Percentiles rank a stretch among this genome's conserved stretches.
These are phyloP conservation scores for Chlorella variabilis DNA, from an alignment of 163 green algal genomes.

Conservation along the genomic window DNA sequence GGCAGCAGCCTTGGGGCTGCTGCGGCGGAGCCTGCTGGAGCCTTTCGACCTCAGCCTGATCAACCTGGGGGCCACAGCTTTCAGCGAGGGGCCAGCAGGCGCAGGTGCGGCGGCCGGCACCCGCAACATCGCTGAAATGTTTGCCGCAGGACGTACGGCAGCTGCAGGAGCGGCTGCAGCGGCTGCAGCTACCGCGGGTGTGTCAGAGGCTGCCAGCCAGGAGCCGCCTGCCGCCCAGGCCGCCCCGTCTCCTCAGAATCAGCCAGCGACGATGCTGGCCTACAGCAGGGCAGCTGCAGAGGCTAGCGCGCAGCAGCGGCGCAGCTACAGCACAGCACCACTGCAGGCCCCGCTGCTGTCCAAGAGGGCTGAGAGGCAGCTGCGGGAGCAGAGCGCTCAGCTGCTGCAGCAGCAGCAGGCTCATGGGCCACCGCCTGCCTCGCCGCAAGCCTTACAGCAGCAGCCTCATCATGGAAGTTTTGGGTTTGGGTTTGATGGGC, in stretches of 20 bases:
- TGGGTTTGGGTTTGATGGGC: not conserved
- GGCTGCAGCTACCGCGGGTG: too few species aligned
- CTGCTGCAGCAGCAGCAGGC: not conserved
- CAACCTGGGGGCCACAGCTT: constrained; percentile 71
- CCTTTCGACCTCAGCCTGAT: constrained; percentile 73
- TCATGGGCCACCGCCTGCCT: too few species aligned
- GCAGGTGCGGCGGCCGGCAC: not conserved
- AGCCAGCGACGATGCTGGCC: too few species aligned
- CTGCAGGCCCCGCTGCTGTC: constrained; percentile 27
- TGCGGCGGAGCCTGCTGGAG: constrained; percentile 46
- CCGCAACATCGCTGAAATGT: constrained; percentile 6
- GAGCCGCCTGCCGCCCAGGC: not conserved
- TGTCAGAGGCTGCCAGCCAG: not conserved
- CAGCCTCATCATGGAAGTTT: not conserved
- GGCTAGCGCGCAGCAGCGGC: constrained; percentile 13
- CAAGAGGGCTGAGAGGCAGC: constrained; percentile 38
- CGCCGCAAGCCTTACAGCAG: too few species aligned
- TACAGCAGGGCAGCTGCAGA: not conserved
- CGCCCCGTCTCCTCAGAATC: too few species aligned
- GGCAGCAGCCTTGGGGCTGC: constrained; percentile 39
- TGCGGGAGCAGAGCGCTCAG: constrained; percentile 29
- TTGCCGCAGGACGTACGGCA: not conserved
- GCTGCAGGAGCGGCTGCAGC: not conserved
- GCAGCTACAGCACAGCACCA: constrained; percentile 24
- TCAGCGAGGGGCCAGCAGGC: constrained; percentile 30